Conservation (phyloP, 2,329 filamentous ascomycete species). For the Alternaria sp. region DNA sequence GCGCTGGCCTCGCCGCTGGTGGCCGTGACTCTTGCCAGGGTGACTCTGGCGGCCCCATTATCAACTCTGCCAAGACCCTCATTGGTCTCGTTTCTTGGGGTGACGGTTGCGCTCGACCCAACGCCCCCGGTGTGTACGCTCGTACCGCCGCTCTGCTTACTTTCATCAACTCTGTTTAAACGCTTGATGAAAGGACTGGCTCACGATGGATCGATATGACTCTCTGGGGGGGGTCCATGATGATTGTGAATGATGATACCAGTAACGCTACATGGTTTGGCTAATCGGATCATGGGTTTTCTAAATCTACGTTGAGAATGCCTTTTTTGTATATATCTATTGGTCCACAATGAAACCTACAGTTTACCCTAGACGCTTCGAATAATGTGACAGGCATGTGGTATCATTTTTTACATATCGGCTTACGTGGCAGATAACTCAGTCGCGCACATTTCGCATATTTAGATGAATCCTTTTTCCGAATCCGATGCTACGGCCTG, state of each 20-base stretch:
- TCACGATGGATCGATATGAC: not conserved
- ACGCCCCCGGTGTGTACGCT: conserved; percentile 40
- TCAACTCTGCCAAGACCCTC: conserved; percentile 23
- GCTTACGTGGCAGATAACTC: not conserved
- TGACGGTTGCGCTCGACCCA: conserved; percentile 33
- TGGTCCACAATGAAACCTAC: conserved; percentile 1
- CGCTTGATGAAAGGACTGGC: not conserved
- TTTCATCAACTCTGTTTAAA: conserved; percentile 37
- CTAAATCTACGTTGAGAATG: not conserved
- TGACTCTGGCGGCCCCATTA: conserved; percentile 42
- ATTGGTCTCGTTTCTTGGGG: conserved; percentile 22
- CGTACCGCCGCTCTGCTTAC: conserved; percentile 25
- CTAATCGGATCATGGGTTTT: not conserved
- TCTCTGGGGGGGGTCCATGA: not conserved
- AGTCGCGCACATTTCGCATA: not conserved
- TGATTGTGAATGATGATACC: conserved; percentile 4
- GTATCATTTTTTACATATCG: not conserved
- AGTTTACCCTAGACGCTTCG: not conserved
- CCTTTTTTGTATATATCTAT: conserved; percentile 7
- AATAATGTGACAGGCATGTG: not conserved
- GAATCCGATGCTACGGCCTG: not conserved
- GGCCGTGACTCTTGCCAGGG: conserved; percentile 49
- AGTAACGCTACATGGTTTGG: conserved; percentile 2
- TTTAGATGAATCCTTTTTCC: not conserved
- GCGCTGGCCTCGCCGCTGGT: conserved; percentile 35